phyloP scores from a whole-genome alignment of 768 basidiomycete genomes.

The Lentinula detonsa region DNA sequence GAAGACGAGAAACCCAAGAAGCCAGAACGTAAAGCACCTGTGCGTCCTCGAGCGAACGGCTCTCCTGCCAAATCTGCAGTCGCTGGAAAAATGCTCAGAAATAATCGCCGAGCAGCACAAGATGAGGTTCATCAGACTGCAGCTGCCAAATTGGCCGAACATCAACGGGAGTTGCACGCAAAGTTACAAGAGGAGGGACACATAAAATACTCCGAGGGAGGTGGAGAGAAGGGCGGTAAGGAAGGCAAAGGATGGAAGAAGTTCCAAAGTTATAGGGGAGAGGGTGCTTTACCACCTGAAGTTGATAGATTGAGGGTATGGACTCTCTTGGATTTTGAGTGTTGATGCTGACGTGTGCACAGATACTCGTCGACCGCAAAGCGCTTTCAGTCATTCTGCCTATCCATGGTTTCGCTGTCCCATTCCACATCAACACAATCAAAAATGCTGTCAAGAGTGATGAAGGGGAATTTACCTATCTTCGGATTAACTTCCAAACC shows the following conservation, averaged over 20 bases:
- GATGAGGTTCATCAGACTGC: constrained; percentile 79
- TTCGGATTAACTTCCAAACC: constrained; percentile 97
- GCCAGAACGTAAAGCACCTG: constrained; percentile 44
- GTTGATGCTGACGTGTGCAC: background rate
- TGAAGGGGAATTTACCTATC: constrained; percentile 89
- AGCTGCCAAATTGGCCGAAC: constrained; percentile 74
- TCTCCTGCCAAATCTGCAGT: constrained; percentile 67
- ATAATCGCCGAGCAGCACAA: constrained; percentile 83
- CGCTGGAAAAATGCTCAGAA: constrained; percentile 81
- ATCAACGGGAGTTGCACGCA: constrained; percentile 79
- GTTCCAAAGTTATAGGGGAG: constrained; percentile 96
- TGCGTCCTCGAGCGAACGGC: constrained; percentile 53
- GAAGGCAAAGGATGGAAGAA: constrained; percentile 93
- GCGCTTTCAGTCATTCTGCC: constrained; percentile 87
- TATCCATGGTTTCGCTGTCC: constrained; percentile 91
- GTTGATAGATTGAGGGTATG: constrained; percentile 75
- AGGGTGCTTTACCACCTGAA: constrained; percentile 82
- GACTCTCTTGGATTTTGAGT: background rate
- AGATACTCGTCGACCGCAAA: constrained; percentile 93
- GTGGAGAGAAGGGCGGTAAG: constrained; percentile 65
- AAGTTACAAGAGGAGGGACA: constrained; percentile 76
- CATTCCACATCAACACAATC: constrained; percentile 97
- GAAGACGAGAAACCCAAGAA: constrained; percentile 57
- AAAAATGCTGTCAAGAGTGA: constrained; percentile 98
- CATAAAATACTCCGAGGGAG: constrained; percentile 78